Conservation (phyloP, 352 stramenopile species). For the Saprolegnia parasitica region DNA sequence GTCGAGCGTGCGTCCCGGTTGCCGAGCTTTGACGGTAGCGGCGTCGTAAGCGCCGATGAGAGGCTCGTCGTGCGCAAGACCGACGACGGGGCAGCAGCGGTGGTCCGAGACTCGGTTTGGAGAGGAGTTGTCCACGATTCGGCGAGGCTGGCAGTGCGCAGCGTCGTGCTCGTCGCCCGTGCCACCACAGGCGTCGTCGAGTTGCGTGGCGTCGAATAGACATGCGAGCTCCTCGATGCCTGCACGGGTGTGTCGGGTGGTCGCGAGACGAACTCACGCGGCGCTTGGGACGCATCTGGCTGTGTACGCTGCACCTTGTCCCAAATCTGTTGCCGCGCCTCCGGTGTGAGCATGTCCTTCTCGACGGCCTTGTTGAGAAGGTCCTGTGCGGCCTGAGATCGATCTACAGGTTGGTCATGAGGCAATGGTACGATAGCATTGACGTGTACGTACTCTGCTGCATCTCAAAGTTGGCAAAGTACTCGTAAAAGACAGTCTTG, state of each 20-base stretch:
- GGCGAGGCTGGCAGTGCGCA: background rate
- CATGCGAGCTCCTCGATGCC: background rate
- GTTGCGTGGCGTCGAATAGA: background rate
- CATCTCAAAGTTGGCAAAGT: slow-evolving; percentile 26
- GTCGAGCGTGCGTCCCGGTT: background rate
- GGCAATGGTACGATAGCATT: background rate
- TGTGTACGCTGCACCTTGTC: slow-evolving; percentile 5
- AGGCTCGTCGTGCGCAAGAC: background rate
- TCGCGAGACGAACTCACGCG: slow-evolving; percentile 2
- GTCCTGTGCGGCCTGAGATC: slow-evolving; percentile 13
- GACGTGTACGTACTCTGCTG: slow-evolving; percentile 4
- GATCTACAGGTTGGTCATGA: slow-evolving; percentile 3
- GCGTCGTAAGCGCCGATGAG: background rate
- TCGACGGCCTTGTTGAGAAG: slow-evolving; percentile 21
- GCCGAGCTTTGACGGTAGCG: background rate
- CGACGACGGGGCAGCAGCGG: background rate
- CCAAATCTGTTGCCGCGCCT: slow-evolving; percentile 13
- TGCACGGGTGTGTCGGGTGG: slow-evolving; percentile 10
- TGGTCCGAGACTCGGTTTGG: background rate
- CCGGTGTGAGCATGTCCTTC: slow-evolving; percentile 5
- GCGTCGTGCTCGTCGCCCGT: too few relatives aligned
- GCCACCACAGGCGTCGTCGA: background rate
- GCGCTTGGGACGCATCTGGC: slow-evolving; percentile 4
- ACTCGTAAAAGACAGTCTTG: slow-evolving; percentile 21
- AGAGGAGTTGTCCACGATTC: background rate